These are phyloP conservation scores for Coemansia sp. DNA, from an alignment of 192 early-diverging fungal genomes.

Conservation along the genomic window DNA sequence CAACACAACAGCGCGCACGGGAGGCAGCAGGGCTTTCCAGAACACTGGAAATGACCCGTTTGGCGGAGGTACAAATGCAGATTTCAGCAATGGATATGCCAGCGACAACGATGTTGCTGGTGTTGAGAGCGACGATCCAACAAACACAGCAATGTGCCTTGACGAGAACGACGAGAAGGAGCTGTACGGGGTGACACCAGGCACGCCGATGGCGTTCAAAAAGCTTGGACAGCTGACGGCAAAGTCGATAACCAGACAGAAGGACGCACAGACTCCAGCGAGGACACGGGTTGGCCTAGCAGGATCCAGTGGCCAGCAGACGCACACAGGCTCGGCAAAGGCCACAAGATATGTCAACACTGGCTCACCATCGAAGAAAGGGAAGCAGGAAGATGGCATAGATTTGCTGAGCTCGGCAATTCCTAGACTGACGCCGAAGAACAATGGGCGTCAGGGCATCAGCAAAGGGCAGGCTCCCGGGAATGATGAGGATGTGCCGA, in stretches of 20 bases:
- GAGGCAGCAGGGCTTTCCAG: not conserved
- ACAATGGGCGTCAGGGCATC: not conserved
- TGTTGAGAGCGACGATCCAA: conserved; percentile 41
- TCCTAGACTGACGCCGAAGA: conserved; percentile 17
- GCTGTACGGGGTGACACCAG: conserved; percentile 28
- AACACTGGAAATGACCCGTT: not conserved
- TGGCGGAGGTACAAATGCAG: not conserved
- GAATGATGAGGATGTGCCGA: conserved; percentile 10
- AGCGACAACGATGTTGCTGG: conserved; percentile 11
- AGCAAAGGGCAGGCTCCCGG: not conserved
- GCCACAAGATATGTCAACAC: conserved; percentile 14
- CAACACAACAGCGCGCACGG: not conserved
- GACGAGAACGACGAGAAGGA: conserved; percentile 49
- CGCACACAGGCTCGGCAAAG: not conserved
- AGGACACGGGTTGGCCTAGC: conserved; percentile 5
- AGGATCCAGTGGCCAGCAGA: not conserved
- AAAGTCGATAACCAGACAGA: conserved; percentile 47
- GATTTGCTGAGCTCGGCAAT: conserved; percentile 1
- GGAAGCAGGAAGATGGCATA: not conserved
- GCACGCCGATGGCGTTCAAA: conserved; percentile 36
- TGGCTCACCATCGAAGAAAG: conserved; percentile 46
- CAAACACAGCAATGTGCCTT: conserved; percentile 52
- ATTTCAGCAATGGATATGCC: not conserved
- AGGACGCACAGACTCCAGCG: conserved; percentile 41
- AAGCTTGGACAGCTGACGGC: conserved; percentile 43